A percentile compares a stretch with the other conserved stretches of the same genome.
phyloP scores from a whole-genome alignment of 164 flowering plant species.

The Vitis labrusca region DNA sequence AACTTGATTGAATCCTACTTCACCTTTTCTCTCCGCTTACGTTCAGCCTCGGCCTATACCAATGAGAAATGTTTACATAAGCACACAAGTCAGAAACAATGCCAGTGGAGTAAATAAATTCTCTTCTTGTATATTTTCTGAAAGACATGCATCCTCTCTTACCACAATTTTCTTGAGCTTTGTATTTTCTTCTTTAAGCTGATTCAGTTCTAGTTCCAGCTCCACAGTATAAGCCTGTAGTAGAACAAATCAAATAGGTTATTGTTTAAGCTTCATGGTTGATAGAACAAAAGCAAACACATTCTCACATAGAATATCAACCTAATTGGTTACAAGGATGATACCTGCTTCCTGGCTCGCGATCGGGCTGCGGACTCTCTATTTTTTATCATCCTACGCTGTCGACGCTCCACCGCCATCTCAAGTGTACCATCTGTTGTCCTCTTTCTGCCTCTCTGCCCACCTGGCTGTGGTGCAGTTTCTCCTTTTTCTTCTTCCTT shows the following conservation, averaged over 20 bases:
- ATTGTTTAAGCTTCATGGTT: no score
- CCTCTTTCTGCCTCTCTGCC: slow-evolving; percentile 8
- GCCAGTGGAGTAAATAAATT: background rate
- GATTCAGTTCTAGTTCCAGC: slow-evolving; percentile 41
- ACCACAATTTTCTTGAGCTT: slow-evolving; percentile 33
- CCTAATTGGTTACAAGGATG: background rate
- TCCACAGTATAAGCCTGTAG: slow-evolving; percentile 47
- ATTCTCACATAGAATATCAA: background rate
- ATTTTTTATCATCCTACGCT: slow-evolving; percentile 39
- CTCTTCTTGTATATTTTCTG: background rate
- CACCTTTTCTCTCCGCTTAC: slow-evolving; percentile 25
- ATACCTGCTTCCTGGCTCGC: slow-evolving; percentile 38
- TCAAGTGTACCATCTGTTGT: slow-evolving; percentile 27
- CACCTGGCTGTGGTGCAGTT: background rate
- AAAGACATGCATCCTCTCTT: background rate
- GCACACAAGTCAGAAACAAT: no score
- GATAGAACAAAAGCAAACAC: no score
- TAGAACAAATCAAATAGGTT: background rate
- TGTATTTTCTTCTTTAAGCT: slow-evolving; percentile 36
- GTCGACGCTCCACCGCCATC: slow-evolving; percentile 31
- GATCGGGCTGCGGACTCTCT: slow-evolving; percentile 40
- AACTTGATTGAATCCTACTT: background rate
- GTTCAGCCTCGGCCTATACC: slow-evolving; percentile 20
- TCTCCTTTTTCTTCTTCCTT: slow-evolving; percentile 7
- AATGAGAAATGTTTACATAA: background rate